Evolutionary conservation across 306 rosid genomes (phyloP).

Genomic region (Trifolium subterraneum): DNA sequence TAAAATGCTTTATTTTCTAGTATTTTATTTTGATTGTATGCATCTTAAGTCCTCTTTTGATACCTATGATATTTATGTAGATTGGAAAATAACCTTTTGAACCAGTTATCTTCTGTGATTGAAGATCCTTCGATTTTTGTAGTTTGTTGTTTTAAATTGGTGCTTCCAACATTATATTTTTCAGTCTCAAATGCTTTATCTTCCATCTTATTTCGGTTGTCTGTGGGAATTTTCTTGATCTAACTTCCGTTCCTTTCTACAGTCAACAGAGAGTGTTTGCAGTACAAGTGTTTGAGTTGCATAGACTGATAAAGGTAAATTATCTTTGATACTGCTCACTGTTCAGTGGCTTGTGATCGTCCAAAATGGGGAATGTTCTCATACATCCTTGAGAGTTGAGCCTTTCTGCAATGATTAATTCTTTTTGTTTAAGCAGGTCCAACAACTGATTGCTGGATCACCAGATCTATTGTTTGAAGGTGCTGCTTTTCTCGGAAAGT

Average conservation of each 20-base stretch:
- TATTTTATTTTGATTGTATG: conserved; percentile 36
- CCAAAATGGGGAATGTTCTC: conserved; percentile 34
- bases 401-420: conserved; percentile 23
- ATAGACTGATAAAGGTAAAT: conserved; percentile 74
- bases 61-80: conserved; percentile 7
- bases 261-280: conserved; percentile 85
- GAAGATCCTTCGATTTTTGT: conserved; percentile 34
- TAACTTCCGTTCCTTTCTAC: conserved; percentile 67
- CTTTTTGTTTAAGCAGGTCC: conserved; percentile 72
- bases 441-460: conserved; percentile 85
- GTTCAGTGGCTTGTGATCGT: conserved; percentile 33
- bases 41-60: conserved; percentile 27
- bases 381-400: neutral
- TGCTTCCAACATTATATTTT: conserved; percentile 28
- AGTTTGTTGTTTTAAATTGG: conserved; percentile 26
- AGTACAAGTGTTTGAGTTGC: conserved; percentile 82
- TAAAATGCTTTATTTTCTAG: conserved; percentile 39
- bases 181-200: conserved; percentile 37
- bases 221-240: conserved; percentile 59
- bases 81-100: conserved; percentile 15
- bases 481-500: conserved; percentile 63
- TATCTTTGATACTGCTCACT: conserved; percentile 40
- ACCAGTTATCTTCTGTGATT: conserved; percentile 13
- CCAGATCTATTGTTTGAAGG: conserved; percentile 79
- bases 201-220: conserved; percentile 42